Evolutionary conservation across 2,329 filamentous ascomycete species (phyloP).

Genomic region (Trichoderma pleuroti): DNA sequence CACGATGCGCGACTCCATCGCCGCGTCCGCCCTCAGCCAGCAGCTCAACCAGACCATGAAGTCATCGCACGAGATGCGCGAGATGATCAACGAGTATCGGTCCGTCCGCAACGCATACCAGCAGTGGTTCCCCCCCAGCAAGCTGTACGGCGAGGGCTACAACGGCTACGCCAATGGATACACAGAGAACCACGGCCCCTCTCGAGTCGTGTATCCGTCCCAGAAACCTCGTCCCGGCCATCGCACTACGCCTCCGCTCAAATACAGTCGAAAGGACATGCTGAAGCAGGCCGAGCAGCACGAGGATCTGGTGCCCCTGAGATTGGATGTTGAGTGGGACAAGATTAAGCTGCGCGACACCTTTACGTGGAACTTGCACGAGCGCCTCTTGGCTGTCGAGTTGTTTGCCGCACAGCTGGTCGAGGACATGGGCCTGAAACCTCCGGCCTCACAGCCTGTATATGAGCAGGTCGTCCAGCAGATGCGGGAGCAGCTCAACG

Average conservation of each 20-base stretch:
- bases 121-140: slow-evolving; percentile 52
- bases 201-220: slow-evolving; percentile 71
- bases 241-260: slow-evolving; percentile 68
- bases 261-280: slow-evolving; percentile 75
- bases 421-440: slow-evolving; percentile 81
- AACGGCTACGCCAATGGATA: slow-evolving; percentile 83
- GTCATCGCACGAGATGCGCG: slow-evolving; percentile 59
- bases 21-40: slow-evolving; percentile 50
- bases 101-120: slow-evolving; percentile 54
- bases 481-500: slow-evolving; percentile 84
- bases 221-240: slow-evolving; percentile 74
- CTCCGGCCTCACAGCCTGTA: slow-evolving; percentile 63
- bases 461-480: slow-evolving; percentile 60
- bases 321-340: slow-evolving; percentile 91
- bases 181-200: slow-evolving; percentile 65
- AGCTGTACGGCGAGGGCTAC: slow-evolving; percentile 71
- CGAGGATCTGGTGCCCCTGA: slow-evolving; percentile 86
- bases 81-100: slow-evolving; percentile 68
- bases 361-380: slow-evolving; percentile 97
- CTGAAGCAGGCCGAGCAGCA: slow-evolving; percentile 82
- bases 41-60: slow-evolving; percentile 53
- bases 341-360: slow-evolving; percentile 95
- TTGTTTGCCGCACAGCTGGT: slow-evolving; percentile 85
- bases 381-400: slow-evolving; percentile 74
- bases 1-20: slow-evolving; percentile 52